Evolutionary conservation across 2,329 filamentous ascomycete genomes (phyloP), one percentile per base, ranked within the genome.

Genomic region (Arthrobotrys entomopaga): DNA sequence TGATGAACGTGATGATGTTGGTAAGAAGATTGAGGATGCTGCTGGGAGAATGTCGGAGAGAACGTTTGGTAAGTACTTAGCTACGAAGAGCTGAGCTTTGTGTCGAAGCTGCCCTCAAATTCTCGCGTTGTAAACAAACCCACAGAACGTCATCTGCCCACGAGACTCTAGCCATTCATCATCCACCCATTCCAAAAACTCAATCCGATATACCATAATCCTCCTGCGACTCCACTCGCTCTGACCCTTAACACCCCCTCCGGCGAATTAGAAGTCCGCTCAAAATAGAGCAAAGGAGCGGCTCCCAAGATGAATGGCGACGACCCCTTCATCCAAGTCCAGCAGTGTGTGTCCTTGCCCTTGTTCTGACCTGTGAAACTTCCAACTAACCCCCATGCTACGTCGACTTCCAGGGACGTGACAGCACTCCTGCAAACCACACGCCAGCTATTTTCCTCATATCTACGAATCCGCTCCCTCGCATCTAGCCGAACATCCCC

Each of bases 381-480:
- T 20, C 34, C 22, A 48, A 76, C 64, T 53, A 73, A 75, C 50
- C 56, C 65, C 65, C 19, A 43, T 49, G 15, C 22, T 24, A 54
- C 71, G 13, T 26, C 40, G 5, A 57, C 40, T 26, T 52, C 26
- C 81, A 97, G 93, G 83, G 95, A 99, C 83, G 92, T 98, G 78
- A 89, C 96, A 77, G 84, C 89, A 76, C 91, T 96, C 75, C 89
- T 99, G 77, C 87, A 90, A 77, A 88, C 88, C 13, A 91, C 92
- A 61, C 90, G 94, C 8, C 90, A 93, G 60, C 89, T 97, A 67
- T 97, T 97, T 85, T 89, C 91, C 77, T 97, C 93, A 15, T 99
- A 97, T 84, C 87, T 97, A 49, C 94, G 95, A 80, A 99, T 99
- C 83, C 92, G 93, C 80, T 95, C 93, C 52, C 89, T 96, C 10